These are phyloP conservation scores for Hanseniaspora valbyensis DNA, from an alignment of 805 yeast genomes.

Conservation along the genomic window DNA sequence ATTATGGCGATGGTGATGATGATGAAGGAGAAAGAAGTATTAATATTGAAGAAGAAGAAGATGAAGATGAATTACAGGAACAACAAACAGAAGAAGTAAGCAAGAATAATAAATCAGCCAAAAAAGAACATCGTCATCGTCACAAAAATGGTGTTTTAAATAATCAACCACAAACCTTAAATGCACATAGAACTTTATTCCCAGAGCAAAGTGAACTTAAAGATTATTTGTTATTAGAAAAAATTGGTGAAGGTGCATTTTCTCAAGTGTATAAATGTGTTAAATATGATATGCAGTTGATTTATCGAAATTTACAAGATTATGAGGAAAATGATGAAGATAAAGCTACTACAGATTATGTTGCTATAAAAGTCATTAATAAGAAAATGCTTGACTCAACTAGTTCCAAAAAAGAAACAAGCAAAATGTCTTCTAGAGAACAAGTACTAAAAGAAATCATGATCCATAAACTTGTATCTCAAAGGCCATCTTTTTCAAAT, in stretches of 20 bases:
- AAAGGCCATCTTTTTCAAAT: slow-evolving; percentile 19
- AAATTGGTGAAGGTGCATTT: slow-evolving; percentile 76
- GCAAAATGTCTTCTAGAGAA: slow-evolving; percentile 30
- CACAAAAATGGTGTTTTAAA: neutral
- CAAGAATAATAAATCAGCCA: neutral
- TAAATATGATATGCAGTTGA: slow-evolving; percentile 19
- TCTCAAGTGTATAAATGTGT: slow-evolving; percentile 59
- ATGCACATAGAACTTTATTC: slow-evolving; percentile 24
- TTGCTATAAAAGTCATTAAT: slow-evolving; percentile 51
- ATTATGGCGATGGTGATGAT: slow-evolving; percentile 14
- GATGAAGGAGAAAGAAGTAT: slow-evolving; percentile 15
- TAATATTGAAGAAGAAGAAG: slow-evolving; percentile 17
- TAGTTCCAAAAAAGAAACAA: slow-evolving; percentile 16
- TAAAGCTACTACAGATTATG: too few species aligned
- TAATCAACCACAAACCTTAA: slow-evolving; percentile 11
- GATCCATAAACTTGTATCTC: slow-evolving; percentile 52
- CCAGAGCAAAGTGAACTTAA: slow-evolving; percentile 30
- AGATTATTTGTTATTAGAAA: slow-evolving; percentile 34
- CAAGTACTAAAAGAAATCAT: slow-evolving; percentile 73
- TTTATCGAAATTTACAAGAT: slow-evolving; percentile 16
- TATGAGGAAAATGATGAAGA: slow-evolving; percentile 18
- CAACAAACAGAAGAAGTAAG: neutral
- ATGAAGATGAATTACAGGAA: slow-evolving; percentile 16
- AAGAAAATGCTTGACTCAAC: slow-evolving; percentile 60
- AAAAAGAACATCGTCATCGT: neutral